These are phyloP conservation scores for Penicillium arizonense DNA, from an alignment of 495 filamentous ascomycete species.

Conservation along the genomic window DNA sequence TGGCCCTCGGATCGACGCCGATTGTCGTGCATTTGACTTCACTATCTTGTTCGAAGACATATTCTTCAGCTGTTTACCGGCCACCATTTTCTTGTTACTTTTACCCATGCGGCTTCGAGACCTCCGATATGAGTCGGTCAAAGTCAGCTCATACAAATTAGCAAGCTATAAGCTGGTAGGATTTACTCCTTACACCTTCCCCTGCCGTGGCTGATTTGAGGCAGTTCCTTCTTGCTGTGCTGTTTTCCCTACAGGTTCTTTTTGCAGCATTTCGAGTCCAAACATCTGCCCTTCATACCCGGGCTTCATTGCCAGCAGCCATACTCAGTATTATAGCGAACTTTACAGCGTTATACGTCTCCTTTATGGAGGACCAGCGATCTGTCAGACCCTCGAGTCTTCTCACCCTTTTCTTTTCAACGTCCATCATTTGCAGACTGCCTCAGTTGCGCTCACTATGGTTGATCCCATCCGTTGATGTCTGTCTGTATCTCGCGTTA, in stretches of 20 bases:
- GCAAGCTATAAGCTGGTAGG: not conserved
- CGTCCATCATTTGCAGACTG: conserved; percentile 14
- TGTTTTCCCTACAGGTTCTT: not conserved
- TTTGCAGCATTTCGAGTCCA: not conserved
- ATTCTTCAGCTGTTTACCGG: not conserved
- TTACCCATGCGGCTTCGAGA: not conserved
- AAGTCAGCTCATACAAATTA: not conserved
- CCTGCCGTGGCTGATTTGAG: not conserved
- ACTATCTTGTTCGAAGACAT: not conserved
- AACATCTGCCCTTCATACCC: not conserved
- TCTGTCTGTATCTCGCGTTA: conserved; percentile 4
- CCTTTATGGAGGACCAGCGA: conserved; percentile 29
- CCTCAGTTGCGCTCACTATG: conserved; percentile 24
- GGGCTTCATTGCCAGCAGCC: conserved; percentile 8
- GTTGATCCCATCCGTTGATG: conserved; percentile 5
- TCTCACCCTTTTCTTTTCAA: conserved; percentile 25
- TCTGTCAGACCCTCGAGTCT: conserved; percentile 24
- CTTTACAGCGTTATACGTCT: conserved; percentile 10
- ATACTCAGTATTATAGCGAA: conserved; percentile 13
- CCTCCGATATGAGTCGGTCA: not conserved
- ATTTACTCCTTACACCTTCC: not conserved
- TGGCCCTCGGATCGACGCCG: not conserved
- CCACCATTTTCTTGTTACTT: not conserved
- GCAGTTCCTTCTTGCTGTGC: not conserved
- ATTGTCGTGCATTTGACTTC: not conserved